phyloP scores from a whole-genome alignment of 2,329 filamentous ascomycete species.

The Epichloe amarillans region DNA sequence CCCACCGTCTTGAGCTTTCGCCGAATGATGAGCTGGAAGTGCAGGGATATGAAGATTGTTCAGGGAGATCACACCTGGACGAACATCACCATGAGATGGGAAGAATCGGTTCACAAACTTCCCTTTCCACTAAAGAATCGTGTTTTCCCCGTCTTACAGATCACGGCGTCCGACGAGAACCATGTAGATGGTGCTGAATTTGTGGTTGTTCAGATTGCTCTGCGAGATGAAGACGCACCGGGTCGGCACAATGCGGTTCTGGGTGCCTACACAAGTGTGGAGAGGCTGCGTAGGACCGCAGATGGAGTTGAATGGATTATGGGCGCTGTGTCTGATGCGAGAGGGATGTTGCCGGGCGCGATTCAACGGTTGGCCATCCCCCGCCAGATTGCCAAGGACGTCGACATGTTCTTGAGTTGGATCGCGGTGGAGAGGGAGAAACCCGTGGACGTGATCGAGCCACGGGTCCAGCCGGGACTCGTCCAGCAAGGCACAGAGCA shows the following conservation, averaged over 20 bases:
- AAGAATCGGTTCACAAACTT: constrained; percentile 55
- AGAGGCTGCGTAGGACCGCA: constrained; percentile 38
- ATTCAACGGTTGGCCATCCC: constrained; percentile 52
- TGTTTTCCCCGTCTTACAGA: constrained; percentile 52
- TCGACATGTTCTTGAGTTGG: constrained; percentile 55
- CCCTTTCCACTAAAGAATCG: constrained; percentile 47
- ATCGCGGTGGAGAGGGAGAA: constrained; percentile 31
- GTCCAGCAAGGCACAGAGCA: neutral
- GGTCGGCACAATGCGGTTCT: constrained; percentile 31
- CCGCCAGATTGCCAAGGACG: constrained; percentile 54
- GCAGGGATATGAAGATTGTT: constrained; percentile 24
- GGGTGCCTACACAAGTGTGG: constrained; percentile 52
- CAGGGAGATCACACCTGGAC: constrained; percentile 29
- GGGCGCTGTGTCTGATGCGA: constrained; percentile 61
- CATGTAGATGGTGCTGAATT: constrained; percentile 29
- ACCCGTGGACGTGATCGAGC: neutral
- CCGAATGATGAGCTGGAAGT: constrained; percentile 32
- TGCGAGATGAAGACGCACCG: constrained; percentile 24
- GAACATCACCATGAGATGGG: constrained; percentile 35
- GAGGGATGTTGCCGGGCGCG: constrained; percentile 50
- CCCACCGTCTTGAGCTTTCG: constrained; percentile 22
- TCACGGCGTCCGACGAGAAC: constrained; percentile 33
- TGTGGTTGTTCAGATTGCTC: constrained; percentile 42
- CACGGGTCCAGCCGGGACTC: neutral
- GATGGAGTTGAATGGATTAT: constrained; percentile 59